phyloP scores from a whole-genome alignment of 2,329 filamentous ascomycete genomes.

The Curvularia sp. region DNA sequence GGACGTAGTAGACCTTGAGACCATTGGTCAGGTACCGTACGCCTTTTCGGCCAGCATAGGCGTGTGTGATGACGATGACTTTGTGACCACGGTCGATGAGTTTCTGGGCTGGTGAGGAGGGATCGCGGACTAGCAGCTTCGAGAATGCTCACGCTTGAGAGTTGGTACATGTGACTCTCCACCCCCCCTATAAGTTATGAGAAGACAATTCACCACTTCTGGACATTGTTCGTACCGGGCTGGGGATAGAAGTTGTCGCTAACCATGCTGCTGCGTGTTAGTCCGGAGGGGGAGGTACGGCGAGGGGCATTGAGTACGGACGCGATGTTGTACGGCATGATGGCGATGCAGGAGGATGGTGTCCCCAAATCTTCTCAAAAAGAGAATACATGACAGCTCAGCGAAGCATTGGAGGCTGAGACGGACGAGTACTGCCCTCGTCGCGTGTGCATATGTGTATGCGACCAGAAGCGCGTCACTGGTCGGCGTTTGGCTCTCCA shows the following conservation, averaged over 20 bases:
- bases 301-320: constrained; percentile 49
- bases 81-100: constrained; percentile 97
- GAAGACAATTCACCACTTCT: constrained; percentile 16
- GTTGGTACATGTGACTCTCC: constrained; percentile 97
- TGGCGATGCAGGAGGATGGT: constrained; percentile 29
- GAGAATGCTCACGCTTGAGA: constrained; percentile 69
- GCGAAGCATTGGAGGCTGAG: constrained; percentile 10
- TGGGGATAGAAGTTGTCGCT: constrained; percentile 99
- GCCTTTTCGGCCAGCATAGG: constrained; percentile 88
- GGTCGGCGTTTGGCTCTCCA: constrained; percentile 33
- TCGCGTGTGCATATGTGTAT: constrained; percentile 5
- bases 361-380: constrained; percentile 24
- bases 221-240: constrained; percentile 62
- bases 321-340: constrained; percentile 76
- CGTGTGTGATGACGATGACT: constrained; percentile 96
- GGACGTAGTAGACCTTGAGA: constrained; percentile 97
- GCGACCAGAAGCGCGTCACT: constrained; percentile 28
- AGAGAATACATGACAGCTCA: constrained; percentile 35
- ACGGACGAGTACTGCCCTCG: background rate
- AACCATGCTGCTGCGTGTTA: constrained; percentile 72
- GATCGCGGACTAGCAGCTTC: background rate
- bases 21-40: constrained; percentile 96
- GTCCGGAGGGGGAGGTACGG: constrained; percentile 4
- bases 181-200: constrained; percentile 69
- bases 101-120: constrained; percentile 63